These are phyloP conservation scores for Diplodia seriata DNA, from an alignment of 2,329 filamentous ascomycete species.

Conservation along the genomic window DNA sequence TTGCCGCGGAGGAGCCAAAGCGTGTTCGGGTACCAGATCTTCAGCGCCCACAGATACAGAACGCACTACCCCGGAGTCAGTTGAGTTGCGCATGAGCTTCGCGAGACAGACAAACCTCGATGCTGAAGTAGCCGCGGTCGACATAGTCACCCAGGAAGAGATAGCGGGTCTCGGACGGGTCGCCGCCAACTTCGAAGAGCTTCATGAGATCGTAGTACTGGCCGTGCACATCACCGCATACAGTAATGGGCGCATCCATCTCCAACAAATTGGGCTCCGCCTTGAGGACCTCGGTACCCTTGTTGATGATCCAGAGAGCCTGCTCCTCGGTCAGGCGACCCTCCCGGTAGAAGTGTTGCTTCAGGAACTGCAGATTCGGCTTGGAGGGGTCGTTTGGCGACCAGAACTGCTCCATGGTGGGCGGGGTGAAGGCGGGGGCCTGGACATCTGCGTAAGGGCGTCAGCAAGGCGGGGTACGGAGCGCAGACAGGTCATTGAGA, in stretches of 20 bases:
- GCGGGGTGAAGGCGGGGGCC: conserved; percentile 91
- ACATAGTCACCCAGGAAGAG: conserved; percentile 98
- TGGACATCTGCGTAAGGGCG: conserved; percentile 77
- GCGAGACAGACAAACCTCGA: conserved; percentile 66
- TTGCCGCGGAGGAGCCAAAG: conserved; percentile 97
- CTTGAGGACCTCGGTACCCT: conserved; percentile 85
- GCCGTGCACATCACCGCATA: conserved; percentile 97
- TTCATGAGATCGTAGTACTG: conserved; percentile 99
- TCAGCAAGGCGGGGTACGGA: conserved; percentile 37
- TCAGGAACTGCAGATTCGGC: conserved; percentile 91
- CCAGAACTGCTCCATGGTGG: conserved; percentile 93
- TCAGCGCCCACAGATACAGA: conserved; percentile 94
- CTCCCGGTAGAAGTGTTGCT: conserved; percentile 98
- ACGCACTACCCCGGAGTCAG: conserved; percentile 70
- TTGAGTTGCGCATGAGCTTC: not conserved
- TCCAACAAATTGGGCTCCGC: conserved; percentile 94
- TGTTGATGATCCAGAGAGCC: conserved; percentile 91
- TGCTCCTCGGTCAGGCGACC: conserved; percentile 96
- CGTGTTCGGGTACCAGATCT: conserved; percentile 98
- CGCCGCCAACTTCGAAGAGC: conserved; percentile 96
- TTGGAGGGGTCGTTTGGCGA: conserved; percentile 84
- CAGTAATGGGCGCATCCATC: conserved; percentile 99
- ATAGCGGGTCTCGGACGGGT: conserved; percentile 94
- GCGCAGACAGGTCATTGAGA: conserved; percentile 34
- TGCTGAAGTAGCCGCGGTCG: conserved; percentile 97